phyloP scores from a whole-genome alignment of 208 protist genomes.

The Plasmodiophora brassicae region DNA sequence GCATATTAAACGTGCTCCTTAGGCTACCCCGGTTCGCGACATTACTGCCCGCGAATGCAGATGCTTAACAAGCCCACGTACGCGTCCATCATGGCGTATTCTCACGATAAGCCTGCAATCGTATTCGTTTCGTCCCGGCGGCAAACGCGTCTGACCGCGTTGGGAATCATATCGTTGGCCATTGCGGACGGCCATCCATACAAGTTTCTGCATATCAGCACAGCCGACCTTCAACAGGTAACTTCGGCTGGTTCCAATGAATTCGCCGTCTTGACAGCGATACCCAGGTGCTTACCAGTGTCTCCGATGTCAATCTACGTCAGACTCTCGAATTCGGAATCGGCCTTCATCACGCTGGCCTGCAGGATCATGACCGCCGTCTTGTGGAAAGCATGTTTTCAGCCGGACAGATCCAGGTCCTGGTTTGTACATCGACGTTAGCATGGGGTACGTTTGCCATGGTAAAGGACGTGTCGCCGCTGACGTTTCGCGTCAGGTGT shows the following conservation, averaged over 20 bases:
- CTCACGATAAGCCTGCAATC: conserved; percentile 53
- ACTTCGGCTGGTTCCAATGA: not conserved
- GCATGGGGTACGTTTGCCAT: conserved; percentile 76
- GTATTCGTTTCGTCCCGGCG: conserved; percentile 64
- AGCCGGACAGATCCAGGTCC: conserved; percentile 75
- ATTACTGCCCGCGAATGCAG: conserved; percentile 60
- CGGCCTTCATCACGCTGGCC: conserved; percentile 60
- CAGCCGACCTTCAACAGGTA: conserved; percentile 48
- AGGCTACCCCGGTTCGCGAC: conserved; percentile 50
- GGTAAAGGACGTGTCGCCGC: not conserved
- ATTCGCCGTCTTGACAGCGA: not conserved
- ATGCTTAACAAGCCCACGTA: conserved; percentile 70
- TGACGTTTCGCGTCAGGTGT: conserved; percentile 72
- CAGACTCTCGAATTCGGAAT: conserved; percentile 57
- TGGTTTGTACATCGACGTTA: conserved; percentile 96
- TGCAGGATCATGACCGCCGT: conserved; percentile 30
- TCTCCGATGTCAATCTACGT: conserved; percentile 50
- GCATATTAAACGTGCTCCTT: no score
- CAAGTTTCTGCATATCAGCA: conserved; percentile 52
- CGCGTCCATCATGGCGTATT: conserved; percentile 51
- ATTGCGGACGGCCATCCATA: conserved; percentile 48
- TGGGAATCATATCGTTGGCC: conserved; percentile 44
- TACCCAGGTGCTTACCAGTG: not conserved
- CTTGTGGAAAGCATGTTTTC: conserved; percentile 55
- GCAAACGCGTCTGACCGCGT: conserved; percentile 53